Conservation (phyloP, 805 yeast species). For the Limtongozyma cylindracea region DNA sequence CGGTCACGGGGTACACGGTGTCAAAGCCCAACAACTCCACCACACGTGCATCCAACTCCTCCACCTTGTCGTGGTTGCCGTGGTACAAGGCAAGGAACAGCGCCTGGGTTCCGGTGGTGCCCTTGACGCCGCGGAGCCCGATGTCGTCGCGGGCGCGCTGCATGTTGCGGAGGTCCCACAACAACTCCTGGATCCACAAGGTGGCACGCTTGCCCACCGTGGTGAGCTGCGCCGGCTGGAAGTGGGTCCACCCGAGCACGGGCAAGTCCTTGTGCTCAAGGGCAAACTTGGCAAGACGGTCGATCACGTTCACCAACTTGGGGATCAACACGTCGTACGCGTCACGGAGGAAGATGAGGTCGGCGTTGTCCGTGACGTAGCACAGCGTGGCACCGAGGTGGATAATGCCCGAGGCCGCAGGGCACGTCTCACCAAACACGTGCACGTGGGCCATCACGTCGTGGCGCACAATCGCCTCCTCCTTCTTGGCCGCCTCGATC, state of each 20-base stretch:
- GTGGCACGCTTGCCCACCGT: slow-evolving; percentile 98
- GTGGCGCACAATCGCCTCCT: slow-evolving; percentile 95
- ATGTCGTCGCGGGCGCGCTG: slow-evolving; percentile 89
- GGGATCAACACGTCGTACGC: slow-evolving; percentile 88
- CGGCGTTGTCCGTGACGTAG: slow-evolving; percentile 95
- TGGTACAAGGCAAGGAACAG: slow-evolving; percentile 88
- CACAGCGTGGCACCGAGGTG: slow-evolving; percentile 98
- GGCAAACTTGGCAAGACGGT: slow-evolving; percentile 75
- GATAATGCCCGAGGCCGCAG: slow-evolving; percentile 92
- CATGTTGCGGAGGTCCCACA: slow-evolving; percentile 95
- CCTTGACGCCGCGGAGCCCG: slow-evolving; percentile 95
- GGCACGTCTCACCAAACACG: slow-evolving; percentile 77
- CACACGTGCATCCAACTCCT: slow-evolving; percentile 72
- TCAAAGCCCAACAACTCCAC: slow-evolving; percentile 86
- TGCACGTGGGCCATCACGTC: slow-evolving; percentile 99
- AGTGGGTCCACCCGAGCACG: slow-evolving; percentile 97
- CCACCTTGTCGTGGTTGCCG: slow-evolving; percentile 93
- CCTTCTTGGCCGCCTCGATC: slow-evolving; percentile 66
- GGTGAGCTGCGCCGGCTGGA: slow-evolving; percentile 98
- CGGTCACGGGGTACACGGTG: slow-evolving; percentile 90
- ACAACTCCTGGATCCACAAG: slow-evolving; percentile 88
- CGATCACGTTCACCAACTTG: slow-evolving; percentile 85
- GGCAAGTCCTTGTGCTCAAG: slow-evolving; percentile 84
- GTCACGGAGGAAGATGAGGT: slow-evolving; percentile 84
- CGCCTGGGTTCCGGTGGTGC: slow-evolving; percentile 98